phyloP scores from a whole-genome alignment of 306 rosid genomes.

The Cercis canadensis region DNA sequence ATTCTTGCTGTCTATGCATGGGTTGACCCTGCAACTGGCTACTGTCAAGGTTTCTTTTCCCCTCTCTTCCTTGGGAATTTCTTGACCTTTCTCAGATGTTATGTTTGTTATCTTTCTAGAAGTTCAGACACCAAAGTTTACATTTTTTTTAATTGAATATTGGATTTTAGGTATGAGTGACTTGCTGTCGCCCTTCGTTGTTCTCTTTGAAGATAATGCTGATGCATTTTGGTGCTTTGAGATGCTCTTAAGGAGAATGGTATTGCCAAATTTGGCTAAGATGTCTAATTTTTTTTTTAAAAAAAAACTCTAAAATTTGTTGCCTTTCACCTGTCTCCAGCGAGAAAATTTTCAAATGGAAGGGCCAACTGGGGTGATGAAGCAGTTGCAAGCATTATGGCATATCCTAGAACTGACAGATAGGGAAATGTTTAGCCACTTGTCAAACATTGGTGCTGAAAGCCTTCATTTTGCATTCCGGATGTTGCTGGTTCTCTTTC shows the following conservation, averaged over 20 bases:
- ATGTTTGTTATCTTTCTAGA: background rate
- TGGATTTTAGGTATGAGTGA: slow-evolving; percentile 90
- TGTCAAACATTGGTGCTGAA: slow-evolving; percentile 89
- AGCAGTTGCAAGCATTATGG: slow-evolving; percentile 84
- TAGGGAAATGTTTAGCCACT: slow-evolving; percentile 78
- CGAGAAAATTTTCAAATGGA: slow-evolving; percentile 94
- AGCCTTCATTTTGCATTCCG: slow-evolving; percentile 97
- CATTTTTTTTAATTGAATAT: slow-evolving; percentile 38
- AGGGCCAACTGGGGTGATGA: slow-evolving; percentile 95
- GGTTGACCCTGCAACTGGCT: slow-evolving; percentile 97
- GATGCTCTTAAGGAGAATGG: slow-evolving; percentile 98
- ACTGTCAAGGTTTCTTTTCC: slow-evolving; percentile 81
- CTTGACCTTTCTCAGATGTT: slow-evolving; percentile 21
- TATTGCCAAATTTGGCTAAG: slow-evolving; percentile 54
- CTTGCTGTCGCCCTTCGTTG: slow-evolving; percentile 95
- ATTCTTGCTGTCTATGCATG: slow-evolving; percentile 98
- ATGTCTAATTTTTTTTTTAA: slow-evolving; percentile 46
- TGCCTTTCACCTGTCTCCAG: slow-evolving; percentile 46
- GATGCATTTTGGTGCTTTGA: slow-evolving; percentile 99
- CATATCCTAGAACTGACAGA: slow-evolving; percentile 80
- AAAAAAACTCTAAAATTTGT: too few relatives aligned
- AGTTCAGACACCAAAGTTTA: slow-evolving; percentile 32
- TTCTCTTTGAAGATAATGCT: slow-evolving; percentile 92
- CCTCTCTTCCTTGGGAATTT: slow-evolving; percentile 34
- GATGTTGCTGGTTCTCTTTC: slow-evolving; percentile 94